Percentiles rank a stretch among this genome's conserved stretches.
Conservation (phyloP, 2,329 filamentous ascomycete species). For the Pseudogymnoascus sp. region DNA sequence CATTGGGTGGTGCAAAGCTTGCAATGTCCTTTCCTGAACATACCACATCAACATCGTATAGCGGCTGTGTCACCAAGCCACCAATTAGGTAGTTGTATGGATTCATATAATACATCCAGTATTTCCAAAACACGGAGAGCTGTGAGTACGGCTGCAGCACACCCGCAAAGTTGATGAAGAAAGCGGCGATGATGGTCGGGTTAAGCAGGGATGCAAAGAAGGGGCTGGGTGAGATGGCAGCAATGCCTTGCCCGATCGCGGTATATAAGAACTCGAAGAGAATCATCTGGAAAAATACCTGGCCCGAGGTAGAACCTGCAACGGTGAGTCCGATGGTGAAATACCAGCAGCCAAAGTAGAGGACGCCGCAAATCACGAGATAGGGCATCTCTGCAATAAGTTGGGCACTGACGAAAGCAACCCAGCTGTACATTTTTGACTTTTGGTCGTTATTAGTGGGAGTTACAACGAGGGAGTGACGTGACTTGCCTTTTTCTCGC, state of each 20-base stretch:
- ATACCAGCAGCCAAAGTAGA: conserved; percentile 47
- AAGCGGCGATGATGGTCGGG: conserved; percentile 45
- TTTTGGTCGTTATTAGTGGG: conserved; percentile 38
- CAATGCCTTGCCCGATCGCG: conserved; percentile 52
- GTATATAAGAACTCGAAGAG: conserved; percentile 53
- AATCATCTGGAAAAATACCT: conserved; percentile 46
- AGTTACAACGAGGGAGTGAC: neutral
- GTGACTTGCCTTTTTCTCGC: conserved; percentile 31
- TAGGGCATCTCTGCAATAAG: conserved; percentile 40
- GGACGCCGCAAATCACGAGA: conserved; percentile 35
- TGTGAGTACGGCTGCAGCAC: conserved; percentile 59
- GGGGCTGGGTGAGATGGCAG: conserved; percentile 52
- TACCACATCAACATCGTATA: conserved; percentile 39
- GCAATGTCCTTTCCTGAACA: conserved; percentile 45
- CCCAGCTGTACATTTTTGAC: conserved; percentile 52
- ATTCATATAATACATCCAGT: conserved; percentile 46
- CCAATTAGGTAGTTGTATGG: conserved; percentile 55
- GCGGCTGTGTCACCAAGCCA: conserved; percentile 42
- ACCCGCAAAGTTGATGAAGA: conserved; percentile 64
- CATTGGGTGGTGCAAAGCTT: conserved; percentile 29
- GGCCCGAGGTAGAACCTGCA: conserved; percentile 35
- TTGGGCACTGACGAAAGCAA: conserved; percentile 47
- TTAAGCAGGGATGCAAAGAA: conserved; percentile 51
- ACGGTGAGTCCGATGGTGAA: conserved; percentile 40
- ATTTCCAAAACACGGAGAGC: conserved; percentile 58